A percentile compares a stretch with the other conserved stretches of the same genome.
phyloP scores from a whole-genome alignment of 306 rosid genomes.

The Vicia villosa region DNA sequence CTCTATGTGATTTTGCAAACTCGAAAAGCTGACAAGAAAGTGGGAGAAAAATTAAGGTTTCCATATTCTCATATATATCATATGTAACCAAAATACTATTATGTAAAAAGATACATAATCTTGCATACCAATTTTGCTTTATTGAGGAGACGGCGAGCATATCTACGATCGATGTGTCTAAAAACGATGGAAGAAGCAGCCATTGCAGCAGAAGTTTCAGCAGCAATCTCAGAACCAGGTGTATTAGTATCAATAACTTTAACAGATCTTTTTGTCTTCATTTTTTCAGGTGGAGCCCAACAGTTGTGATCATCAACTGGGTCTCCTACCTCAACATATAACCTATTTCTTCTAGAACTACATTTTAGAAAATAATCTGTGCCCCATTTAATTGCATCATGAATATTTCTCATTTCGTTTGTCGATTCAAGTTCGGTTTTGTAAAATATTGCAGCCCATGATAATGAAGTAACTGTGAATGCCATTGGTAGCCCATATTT shows the following conservation, averaged over 20 bases:
- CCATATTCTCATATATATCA: neutral
- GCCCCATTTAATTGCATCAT: slow-evolving; percentile 78
- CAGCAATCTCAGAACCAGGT: slow-evolving; percentile 86
- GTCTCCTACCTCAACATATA: slow-evolving; percentile 91
- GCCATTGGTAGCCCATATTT: slow-evolving; percentile 96
- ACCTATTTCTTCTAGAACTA: slow-evolving; percentile 38
- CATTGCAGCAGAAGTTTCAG: slow-evolving; percentile 91
- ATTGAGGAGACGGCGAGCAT: slow-evolving; percentile 79
- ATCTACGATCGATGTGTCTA: slow-evolving; percentile 40
- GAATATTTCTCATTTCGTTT: slow-evolving; percentile 54
- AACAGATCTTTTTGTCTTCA: slow-evolving; percentile 72
- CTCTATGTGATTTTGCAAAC: slow-evolving; percentile 68
- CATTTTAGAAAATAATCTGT: slow-evolving; percentile 81
- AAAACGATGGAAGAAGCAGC: slow-evolving; percentile 81
- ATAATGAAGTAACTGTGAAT: slow-evolving; percentile 75
- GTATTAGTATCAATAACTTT: slow-evolving; percentile 47
- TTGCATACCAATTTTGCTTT: slow-evolving; percentile 72
- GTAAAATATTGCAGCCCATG: slow-evolving; percentile 77
- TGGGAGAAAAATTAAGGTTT: no score
- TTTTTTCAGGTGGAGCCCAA: slow-evolving; percentile 81
- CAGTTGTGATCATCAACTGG: slow-evolving; percentile 72
- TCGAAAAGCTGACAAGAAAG: slow-evolving; percentile 53
- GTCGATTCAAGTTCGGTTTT: slow-evolving; percentile 51
- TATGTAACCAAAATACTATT: neutral
- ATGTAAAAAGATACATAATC: neutral